Evolutionary conservation across 805 yeast genomes (phyloP).

Genomic region (Candida caryicola): DNA sequence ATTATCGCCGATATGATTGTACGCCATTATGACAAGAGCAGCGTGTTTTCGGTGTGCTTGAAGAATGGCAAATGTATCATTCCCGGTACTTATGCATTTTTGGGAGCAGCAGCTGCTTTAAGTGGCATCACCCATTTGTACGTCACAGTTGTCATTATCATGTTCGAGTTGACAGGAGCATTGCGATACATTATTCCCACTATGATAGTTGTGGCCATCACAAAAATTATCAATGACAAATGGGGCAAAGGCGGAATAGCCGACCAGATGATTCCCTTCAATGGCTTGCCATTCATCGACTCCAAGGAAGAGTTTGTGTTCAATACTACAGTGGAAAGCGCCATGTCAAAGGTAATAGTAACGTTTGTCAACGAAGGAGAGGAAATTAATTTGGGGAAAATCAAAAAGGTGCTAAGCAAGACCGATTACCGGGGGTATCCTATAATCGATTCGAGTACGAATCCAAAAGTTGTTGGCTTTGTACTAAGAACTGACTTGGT

Average conservation of each 20-base stretch:
- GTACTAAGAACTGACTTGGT: conserved; percentile 43
- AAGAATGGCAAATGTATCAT: conserved; percentile 56
- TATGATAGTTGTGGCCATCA: conserved; percentile 90
- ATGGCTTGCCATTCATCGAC: conserved; percentile 82
- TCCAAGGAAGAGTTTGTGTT: conserved; percentile 65
- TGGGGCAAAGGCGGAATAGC: conserved; percentile 89
- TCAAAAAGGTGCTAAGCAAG: conserved; percentile 31
- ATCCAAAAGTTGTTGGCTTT: conserved; percentile 45
- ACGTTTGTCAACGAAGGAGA: conserved; percentile 37
- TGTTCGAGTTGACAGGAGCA: conserved; percentile 92
- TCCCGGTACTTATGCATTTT: conserved; percentile 91
- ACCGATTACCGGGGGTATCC: conserved; percentile 52
- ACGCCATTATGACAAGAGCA: conserved; percentile 31
- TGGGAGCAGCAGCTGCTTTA: conserved; percentile 94
- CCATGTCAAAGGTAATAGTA: conserved; percentile 53
- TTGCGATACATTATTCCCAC: conserved; percentile 87
- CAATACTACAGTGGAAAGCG: conserved; percentile 44
- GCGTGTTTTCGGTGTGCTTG: conserved; percentile 32
- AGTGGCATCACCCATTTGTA: conserved; percentile 94
- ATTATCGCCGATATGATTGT: conserved; percentile 54
- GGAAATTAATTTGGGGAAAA: conserved; percentile 26
- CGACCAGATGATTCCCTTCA: conserved; percentile 86
- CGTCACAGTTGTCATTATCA: conserved; percentile 82
- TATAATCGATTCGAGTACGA: conserved; percentile 38
- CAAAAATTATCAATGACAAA: conserved; percentile 72